Evolutionary conservation across 2,329 filamentous ascomycete genomes (phyloP), one percentile per base, ranked within the genome.

Genomic region (Emydomyces testavorans): DNA sequence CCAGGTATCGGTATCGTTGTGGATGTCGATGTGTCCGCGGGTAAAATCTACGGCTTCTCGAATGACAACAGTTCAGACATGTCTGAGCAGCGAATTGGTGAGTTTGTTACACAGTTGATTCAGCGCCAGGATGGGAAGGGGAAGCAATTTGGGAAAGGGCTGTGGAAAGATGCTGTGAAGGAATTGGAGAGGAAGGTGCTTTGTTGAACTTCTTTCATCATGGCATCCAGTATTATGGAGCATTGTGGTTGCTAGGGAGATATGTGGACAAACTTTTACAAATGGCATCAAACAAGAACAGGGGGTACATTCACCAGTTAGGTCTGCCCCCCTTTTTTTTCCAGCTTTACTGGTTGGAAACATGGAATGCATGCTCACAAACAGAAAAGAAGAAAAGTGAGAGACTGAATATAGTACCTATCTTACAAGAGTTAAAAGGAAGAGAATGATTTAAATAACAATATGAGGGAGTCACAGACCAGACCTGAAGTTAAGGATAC

Each of bases 41-140:
- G 58, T 15, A 67, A 67, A 46, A 58, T 69, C 31, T 69, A 69
- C 39, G 67, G 67, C 1, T 67, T 68, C 29, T 68, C 35, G 62
- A 60, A 20, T 50, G 54, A 39, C 2, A 29, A 56, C 42, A 53
- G 54, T 42, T 55, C 53, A 1, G 57, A 60, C 36, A 51, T 64
- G 3, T 60, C 64, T 2, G 63, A 66, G 38, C 53, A 54, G 16
- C 61, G 65, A 37, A 65, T 69, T 60, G 57, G 59, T 21, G 60
- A 56, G 35, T 29, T 54, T n/a, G 44, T 56, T 16, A 51, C 16
- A 13, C 50, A 51, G 24, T 23, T 41, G 15, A 62, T 67, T 26
- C 58, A 68, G 11, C 51, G 50, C 15, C 60, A 61, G 42, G 57
- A 58, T 13, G 54, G 63, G 34, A 52, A 34, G 24, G 46, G 46